A percentile compares a stretch with the other conserved stretches of the same genome.
phyloP scores from a whole-genome alignment of 2,329 filamentous ascomycete species.

The Calonectria honghensis region DNA sequence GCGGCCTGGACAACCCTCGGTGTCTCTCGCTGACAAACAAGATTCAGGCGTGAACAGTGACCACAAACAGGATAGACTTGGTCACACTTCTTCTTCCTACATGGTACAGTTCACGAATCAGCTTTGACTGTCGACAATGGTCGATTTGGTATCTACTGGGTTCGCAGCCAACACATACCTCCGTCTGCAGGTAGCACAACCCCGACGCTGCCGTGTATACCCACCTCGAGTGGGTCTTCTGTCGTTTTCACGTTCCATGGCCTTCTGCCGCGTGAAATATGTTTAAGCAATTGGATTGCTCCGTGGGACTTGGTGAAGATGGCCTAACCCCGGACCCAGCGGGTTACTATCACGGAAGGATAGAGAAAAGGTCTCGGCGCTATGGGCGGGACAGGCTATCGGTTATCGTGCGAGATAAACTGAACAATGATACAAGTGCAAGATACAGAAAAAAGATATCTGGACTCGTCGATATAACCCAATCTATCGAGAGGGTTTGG shows the following conservation, averaged over 20 bases:
- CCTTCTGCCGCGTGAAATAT: not conserved
- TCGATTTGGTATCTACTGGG: not conserved
- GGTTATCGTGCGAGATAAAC: not conserved
- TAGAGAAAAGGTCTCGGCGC: not conserved
- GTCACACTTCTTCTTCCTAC: slow-evolving; percentile 48
- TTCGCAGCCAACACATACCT: slow-evolving; percentile 25
- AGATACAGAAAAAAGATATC: not conserved
- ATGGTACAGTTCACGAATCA: not conserved
- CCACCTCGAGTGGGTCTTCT: slow-evolving; percentile 33
- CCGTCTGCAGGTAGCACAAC: slow-evolving; percentile 49
- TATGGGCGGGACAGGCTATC: not conserved
- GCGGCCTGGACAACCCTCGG: slow-evolving; percentile 25
- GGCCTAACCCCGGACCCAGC: not conserved
- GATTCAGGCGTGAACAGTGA: slow-evolving; percentile 46
- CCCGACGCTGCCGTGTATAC: slow-evolving; percentile 48
- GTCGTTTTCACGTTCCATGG: slow-evolving; percentile 9
- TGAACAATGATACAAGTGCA: not conserved
- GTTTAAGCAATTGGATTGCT: not conserved
- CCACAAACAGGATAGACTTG: slow-evolving; percentile 44
- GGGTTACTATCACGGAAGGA: not conserved
- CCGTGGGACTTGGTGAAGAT: not conserved
- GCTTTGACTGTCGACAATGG: not conserved
- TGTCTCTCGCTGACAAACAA: slow-evolving; percentile 42
- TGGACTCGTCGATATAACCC: slow-evolving; percentile 17
- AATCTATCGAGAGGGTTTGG: not conserved